Conservation (phyloP, 345 rosid genomes). For the Chamaenerion angustifolium region DNA sequence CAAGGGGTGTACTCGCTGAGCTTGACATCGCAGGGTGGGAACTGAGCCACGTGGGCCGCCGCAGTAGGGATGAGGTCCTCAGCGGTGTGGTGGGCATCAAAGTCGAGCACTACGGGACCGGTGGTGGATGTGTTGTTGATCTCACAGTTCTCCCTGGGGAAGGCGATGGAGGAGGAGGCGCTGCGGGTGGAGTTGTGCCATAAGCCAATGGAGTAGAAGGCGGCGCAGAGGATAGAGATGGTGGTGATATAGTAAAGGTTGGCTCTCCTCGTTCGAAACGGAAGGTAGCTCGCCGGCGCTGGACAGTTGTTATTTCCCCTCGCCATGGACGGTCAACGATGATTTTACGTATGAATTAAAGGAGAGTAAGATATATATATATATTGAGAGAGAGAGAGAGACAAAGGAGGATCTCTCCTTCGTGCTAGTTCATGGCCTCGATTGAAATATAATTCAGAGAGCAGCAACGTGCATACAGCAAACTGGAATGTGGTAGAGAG, state of each 20-base stretch:
- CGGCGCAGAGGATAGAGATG: conserved; percentile 30
- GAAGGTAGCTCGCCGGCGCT: neutral
- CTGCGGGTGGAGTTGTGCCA: conserved; percentile 33
- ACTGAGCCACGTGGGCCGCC: conserved; percentile 21
- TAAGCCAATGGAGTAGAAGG: conserved; percentile 37
- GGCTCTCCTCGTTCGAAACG: conserved; percentile 27
- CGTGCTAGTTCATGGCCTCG: too few species aligned
- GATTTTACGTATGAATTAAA: too few species aligned
- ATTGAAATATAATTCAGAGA: too few species aligned
- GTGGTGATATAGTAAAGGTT: conserved; percentile 35
- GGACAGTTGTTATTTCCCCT: conserved; percentile 4
- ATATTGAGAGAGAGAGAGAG: neutral
- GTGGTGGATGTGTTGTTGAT: conserved; percentile 3
- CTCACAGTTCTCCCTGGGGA: neutral
- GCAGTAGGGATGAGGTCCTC: conserved; percentile 24
- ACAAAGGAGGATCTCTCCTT: neutral
- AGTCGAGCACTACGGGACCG: conserved; percentile 26
- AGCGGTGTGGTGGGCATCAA: conserved; percentile 39
- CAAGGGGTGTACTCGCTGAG: conserved; percentile 67
- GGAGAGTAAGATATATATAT: neutral
- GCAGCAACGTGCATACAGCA: too few species aligned
- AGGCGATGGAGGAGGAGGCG: conserved; percentile 24
- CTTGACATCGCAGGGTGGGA: conserved; percentile 43
- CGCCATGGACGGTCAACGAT: too few species aligned
- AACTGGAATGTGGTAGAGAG: too few species aligned